Percentiles rank a stretch among this genome's conserved stretches.
These are phyloP conservation scores for Periglandula ipomoeae DNA, from an alignment of 2,329 filamentous ascomycete species.

Conservation along the genomic window DNA sequence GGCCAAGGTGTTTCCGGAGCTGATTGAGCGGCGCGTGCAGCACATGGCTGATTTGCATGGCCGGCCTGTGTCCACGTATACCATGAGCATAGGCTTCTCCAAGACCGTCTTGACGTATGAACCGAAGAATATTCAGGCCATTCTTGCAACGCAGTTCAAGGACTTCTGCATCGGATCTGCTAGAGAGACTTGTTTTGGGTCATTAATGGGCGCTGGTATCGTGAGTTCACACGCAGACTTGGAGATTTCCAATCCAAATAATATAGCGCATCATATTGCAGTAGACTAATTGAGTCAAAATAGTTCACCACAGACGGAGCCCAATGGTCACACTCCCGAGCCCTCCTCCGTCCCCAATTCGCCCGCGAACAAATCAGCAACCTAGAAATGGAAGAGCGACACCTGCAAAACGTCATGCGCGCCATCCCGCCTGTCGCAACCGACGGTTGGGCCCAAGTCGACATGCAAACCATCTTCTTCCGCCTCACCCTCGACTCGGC, in stretches of 20 bases:
- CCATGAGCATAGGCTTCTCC: too few species aligned
- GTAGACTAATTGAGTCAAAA: neutral
- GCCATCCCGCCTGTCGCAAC: constrained; percentile 24
- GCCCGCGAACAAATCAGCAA: constrained; percentile 33
- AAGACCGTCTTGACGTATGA: constrained; percentile 14
- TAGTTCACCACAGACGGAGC: constrained; percentile 4
- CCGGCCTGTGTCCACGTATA: too few species aligned
- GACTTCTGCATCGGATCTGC: constrained; percentile 15
- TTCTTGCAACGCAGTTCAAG: constrained; percentile 18
- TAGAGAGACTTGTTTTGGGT: constrained; percentile 19
- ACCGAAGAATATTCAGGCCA: constrained; percentile 19
- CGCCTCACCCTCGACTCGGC: constrained; percentile 38
- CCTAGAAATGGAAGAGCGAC: constrained; percentile 25
- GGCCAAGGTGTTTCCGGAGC: too few species aligned
- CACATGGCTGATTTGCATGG: too few species aligned
- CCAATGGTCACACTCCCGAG: constrained; percentile 27
- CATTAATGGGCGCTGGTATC: constrained; percentile 35
- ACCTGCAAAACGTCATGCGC: constrained; percentile 15
- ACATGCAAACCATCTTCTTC: constrained; percentile 39
- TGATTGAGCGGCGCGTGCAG: too few species aligned
- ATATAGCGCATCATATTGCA: too few species aligned
- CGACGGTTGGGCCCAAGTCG: constrained; percentile 25
- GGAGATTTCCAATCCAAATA: too few species aligned
- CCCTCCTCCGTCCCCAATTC: constrained; percentile 32
- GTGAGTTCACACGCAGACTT: too few species aligned